Conservation (phyloP, 192 early-diverging fungal genomes). For the Entrophospora sp. region DNA sequence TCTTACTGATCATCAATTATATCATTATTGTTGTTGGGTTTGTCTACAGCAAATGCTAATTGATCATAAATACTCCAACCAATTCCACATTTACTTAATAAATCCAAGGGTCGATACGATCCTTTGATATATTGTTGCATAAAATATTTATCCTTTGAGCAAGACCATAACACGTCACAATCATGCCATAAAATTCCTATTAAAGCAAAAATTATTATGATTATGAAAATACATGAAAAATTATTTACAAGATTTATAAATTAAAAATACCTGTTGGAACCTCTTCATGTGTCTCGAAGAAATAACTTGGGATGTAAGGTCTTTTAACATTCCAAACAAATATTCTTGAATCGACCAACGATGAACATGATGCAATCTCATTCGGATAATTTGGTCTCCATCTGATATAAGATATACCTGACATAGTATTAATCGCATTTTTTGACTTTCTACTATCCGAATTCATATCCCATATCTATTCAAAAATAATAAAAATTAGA, state of each 20-base stretch:
- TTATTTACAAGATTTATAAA: neutral
- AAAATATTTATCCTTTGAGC: conserved; percentile 73
- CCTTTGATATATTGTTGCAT: conserved; percentile 45
- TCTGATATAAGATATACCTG: conserved; percentile 54
- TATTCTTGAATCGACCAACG: conserved; percentile 53
- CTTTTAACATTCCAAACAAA: conserved; percentile 66
- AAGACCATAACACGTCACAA: conserved; percentile 51
- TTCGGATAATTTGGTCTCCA: conserved; percentile 61
- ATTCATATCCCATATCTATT: conserved; percentile 60
- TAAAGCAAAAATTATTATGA: too few relatives aligned
- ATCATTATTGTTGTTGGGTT: neutral
- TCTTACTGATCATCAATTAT: neutral
- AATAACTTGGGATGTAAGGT: conserved; percentile 57
- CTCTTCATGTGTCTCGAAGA: conserved; percentile 60
- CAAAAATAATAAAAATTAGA: neutral
- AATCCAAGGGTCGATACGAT: conserved; percentile 36
- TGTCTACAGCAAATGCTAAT: conserved; percentile 50
- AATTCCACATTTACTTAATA: conserved; percentile 43
- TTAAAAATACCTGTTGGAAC: conserved; percentile 53
- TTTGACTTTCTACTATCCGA: conserved; percentile 49
- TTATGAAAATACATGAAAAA: neutral
- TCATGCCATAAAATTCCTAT: conserved; percentile 62
- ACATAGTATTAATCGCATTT: conserved; percentile 56
- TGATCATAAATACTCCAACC: conserved; percentile 62
- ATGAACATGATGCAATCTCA: conserved; percentile 64